phyloP scores from a whole-genome alignment of 805 yeast genomes.

The Suhomyces faveliae region DNA sequence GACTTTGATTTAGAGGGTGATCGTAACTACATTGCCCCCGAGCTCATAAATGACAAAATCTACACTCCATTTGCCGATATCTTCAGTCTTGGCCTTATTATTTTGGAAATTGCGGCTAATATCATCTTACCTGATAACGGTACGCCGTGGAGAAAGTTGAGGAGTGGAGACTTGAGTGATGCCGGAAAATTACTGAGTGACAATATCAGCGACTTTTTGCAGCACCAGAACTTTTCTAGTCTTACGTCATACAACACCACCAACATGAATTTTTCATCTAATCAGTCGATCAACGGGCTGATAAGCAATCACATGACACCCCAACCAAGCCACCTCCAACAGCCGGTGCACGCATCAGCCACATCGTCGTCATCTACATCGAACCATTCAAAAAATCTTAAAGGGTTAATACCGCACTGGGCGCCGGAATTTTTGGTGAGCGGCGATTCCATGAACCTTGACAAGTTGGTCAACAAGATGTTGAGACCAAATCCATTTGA shows the following conservation, averaged over 20 bases:
- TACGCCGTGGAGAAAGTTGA: constrained; percentile 89
- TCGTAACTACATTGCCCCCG: constrained; percentile 97
- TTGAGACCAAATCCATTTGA: constrained; percentile 75
- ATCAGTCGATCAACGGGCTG: constrained; percentile 9
- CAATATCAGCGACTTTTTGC: constrained; percentile 42
- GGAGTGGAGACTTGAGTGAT: constrained; percentile 93
- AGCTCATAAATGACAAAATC: constrained; percentile 74
- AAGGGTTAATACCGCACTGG: constrained; percentile 64
- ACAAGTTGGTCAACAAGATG: constrained; percentile 83
- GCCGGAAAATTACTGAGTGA: constrained; percentile 77
- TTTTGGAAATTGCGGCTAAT: constrained; percentile 95
- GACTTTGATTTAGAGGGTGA: constrained; percentile 94
- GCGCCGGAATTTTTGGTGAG: constrained; percentile 81
- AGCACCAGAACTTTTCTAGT: constrained; percentile 36
- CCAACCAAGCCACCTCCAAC: constrained; percentile 1
- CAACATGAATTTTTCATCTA: constrained; percentile 7
- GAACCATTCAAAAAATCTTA: constrained; percentile 13
- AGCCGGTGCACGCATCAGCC: constrained; percentile 6
- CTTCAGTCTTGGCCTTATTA: constrained; percentile 88
- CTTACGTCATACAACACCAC: constrained; percentile 23
- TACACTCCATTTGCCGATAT: constrained; percentile 93
- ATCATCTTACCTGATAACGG: constrained; percentile 95
- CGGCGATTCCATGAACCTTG: constrained; percentile 56
- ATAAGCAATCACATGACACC: constrained; percentile 4
- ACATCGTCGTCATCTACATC: neutral